Conservation (phyloP, 1,139 yeast species). For the Yamadazyma jaroonii region DNA sequence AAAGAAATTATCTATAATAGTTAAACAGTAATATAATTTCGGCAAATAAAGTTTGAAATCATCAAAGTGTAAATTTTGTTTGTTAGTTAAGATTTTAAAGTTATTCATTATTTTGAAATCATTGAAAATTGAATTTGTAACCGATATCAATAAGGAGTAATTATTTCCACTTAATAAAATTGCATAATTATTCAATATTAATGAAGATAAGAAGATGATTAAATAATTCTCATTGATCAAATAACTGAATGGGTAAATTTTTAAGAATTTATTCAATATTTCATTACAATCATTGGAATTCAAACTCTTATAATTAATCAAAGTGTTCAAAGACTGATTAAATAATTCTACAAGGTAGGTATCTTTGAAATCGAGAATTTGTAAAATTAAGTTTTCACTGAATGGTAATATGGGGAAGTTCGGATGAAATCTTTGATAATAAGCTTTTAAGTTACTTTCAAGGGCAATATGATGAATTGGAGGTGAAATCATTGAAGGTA, state of each 20-base stretch:
- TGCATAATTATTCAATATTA: constrained; percentile 54
- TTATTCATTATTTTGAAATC: constrained; percentile 53
- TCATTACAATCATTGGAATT: constrained; percentile 29
- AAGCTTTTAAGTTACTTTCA: constrained; percentile 22
- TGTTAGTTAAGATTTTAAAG: constrained; percentile 22
- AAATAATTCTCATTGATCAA: constrained; percentile 29
- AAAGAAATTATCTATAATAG: constrained; percentile 54
- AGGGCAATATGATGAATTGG: background rate
- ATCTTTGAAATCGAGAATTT: constrained; percentile 13
- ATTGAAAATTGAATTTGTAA: constrained; percentile 54
- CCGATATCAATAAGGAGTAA: constrained; percentile 53
- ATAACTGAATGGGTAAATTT: constrained; percentile 42
- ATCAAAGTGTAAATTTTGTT: constrained; percentile 25
- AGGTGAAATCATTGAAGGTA: constrained; percentile 1
- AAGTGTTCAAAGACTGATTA: constrained; percentile 46
- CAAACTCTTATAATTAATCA: constrained; percentile 37
- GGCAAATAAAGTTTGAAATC: constrained; percentile 43
- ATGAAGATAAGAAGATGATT: constrained; percentile 42
- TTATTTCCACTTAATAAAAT: constrained; percentile 57
- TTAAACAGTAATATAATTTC: constrained; percentile 47
- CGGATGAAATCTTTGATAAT: constrained; percentile 53
- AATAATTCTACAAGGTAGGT: constrained; percentile 48
- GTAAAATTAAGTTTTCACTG: constrained; percentile 32
- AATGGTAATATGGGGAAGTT: constrained; percentile 59
- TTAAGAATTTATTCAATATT: constrained; percentile 40